Evolutionary conservation across 371 early-diverging fungal genomes (phyloP), one percentile per base, ranked within the genome.

Genomic region (Apophysomyces variabilis): DNA sequence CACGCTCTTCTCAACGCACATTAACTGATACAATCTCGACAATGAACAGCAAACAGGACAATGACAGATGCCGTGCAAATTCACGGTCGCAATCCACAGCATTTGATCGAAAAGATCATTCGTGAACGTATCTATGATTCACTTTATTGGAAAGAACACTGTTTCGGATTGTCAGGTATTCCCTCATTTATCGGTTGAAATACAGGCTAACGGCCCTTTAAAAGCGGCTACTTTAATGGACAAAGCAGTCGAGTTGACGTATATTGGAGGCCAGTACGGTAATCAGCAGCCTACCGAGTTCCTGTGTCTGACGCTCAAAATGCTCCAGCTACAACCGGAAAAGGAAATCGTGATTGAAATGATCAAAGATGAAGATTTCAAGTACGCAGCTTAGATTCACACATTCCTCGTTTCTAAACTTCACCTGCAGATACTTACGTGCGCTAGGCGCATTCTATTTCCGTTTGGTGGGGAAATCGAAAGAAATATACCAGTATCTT

Each of bases 61-160:
- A 85, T 83, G 18, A 70, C 80, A 57, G 92, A 90, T 32, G 95
- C 92, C 7, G 77, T 76, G 36, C 68, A 85, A 6, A 76, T 96
- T 60, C 96, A 93, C 58, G 97, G 97, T 56, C 89, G 89, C 7
- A 90, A 97, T 76, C 97, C 98, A 7, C 96, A 96, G 77, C 91
- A 86, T 66, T 85, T 98, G 32, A 85, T 99, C 45, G 98, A 98
- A 80, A 96, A 95, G 76, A 96, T 96, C 70, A 89, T 93, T 64
- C 87, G 97, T 37, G 84, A 89, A 47, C 88, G 97, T 61, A 96
- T 97, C 66, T 93, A 92, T 74, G 96, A 95, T 61, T 91, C 92
- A 37, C 71, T 92, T 12, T 99, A 95, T 77, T 99, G 96, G 97
- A 98, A 98, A 71, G 95, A 98, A 67, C 85, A 90, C 43, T 96